Evolutionary conservation across 1,284 basidiomycete genomes (phyloP).

Genomic region (Heterobasidion occidentale): DNA sequence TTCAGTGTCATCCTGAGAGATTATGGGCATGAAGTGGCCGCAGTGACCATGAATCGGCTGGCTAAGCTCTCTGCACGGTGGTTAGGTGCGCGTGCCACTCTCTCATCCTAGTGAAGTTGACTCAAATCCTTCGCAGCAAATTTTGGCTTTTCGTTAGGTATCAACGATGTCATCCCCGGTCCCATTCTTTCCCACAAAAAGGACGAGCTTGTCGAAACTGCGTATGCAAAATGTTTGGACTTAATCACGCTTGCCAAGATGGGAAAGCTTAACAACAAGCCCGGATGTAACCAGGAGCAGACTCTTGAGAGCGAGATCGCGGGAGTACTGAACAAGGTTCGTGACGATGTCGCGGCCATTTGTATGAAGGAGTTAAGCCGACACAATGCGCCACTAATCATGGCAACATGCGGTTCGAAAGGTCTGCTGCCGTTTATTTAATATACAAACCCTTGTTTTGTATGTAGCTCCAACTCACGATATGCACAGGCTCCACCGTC

Average conservation of each 20-base stretch:
- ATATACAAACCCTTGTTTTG: not conserved
- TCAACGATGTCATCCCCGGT: slow-evolving; percentile 98
- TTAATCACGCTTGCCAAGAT: slow-evolving; percentile 88
- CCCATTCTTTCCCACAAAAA: slow-evolving; percentile 77
- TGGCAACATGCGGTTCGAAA: slow-evolving; percentile 99
- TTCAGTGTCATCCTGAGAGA: slow-evolving; percentile 98
- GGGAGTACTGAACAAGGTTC: slow-evolving; percentile 87
- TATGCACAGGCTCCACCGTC: slow-evolving; percentile 83
- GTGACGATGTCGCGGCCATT: slow-evolving; percentile 93
- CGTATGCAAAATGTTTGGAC: slow-evolving; percentile 84
- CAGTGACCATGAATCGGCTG: slow-evolving; percentile 91
- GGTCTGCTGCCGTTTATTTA: slow-evolving; percentile 35
- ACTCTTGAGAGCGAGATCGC: slow-evolving; percentile 96
- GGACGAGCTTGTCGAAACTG: slow-evolving; percentile 81
- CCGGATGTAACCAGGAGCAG: slow-evolving; percentile 95
- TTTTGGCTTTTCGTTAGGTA: slow-evolving; percentile 96
- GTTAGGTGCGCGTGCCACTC: slow-evolving; percentile 51
- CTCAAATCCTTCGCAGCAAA: slow-evolving; percentile 53
- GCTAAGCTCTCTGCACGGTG: slow-evolving; percentile 96
- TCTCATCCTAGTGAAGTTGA: not conserved
- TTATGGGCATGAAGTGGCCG: slow-evolving; percentile 93
- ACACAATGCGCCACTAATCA: slow-evolving; percentile 96
- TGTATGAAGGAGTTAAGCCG: slow-evolving; percentile 97
- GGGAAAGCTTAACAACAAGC: slow-evolving; percentile 91
- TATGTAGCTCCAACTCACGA: not conserved